Percentiles rank a stretch among this genome's conserved stretches.
Conservation (phyloP, 1,284 basidiomycete genomes). For the Moesziomyces globuligerus region DNA sequence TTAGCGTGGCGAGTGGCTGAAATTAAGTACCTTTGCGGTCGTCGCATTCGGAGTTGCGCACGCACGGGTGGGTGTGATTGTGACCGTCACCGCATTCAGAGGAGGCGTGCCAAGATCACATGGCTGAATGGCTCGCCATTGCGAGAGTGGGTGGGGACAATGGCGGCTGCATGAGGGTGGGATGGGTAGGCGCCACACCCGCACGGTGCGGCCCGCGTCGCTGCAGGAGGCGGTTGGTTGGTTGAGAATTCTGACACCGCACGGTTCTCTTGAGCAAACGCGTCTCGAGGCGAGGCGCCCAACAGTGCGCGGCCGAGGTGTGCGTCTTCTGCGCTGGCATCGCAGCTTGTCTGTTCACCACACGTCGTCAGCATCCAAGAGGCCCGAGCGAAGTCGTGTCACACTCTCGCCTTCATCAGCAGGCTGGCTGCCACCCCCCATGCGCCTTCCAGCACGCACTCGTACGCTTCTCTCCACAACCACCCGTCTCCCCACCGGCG, state of each 20-base stretch:
- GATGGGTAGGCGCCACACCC: background rate
- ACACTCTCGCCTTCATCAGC: background rate
- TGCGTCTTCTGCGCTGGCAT: background rate
- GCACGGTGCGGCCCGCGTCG: background rate
- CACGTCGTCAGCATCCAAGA: no score
- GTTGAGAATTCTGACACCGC: background rate
- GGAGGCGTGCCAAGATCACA: no score
- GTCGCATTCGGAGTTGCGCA: background rate
- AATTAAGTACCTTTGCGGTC: conserved; percentile 5
- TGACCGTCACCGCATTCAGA: no score
- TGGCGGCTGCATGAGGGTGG: background rate
- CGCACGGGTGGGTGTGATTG: background rate
- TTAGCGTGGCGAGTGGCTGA: no score
- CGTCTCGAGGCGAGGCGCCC: no score
- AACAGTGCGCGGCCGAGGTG: no score
- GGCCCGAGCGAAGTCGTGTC: conserved; percentile 1
- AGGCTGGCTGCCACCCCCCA: conserved; percentile 8
- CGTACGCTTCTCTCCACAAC: conserved; percentile 10
- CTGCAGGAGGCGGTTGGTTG: no score
- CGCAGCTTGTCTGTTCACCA: no score
- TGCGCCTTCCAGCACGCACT: conserved; percentile 26
- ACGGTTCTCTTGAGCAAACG: background rate
- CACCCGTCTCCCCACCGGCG: no score
- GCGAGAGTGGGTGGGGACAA: background rate
- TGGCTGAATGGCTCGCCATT: no score